Evolutionary conservation across 176 grass and related monocot genomes (phyloP).

Genomic region (Hsuehochloa calcarea): DNA sequence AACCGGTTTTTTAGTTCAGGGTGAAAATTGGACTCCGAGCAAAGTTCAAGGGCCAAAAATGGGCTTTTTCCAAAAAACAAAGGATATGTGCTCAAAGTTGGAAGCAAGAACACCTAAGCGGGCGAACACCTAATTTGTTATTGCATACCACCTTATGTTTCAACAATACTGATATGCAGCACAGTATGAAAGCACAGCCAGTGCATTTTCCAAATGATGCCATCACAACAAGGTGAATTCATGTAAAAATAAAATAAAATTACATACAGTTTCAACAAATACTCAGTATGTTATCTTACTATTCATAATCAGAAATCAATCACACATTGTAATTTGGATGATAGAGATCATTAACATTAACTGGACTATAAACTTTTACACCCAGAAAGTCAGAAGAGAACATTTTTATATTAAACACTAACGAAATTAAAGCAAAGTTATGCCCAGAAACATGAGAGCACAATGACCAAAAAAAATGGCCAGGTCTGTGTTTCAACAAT

Average conservation of each 20-base stretch:
- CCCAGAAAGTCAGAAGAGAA: background rate
- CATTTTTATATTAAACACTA: background rate
- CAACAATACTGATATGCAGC: background rate
- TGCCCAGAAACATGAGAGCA: background rate
- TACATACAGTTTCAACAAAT: background rate
- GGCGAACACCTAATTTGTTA: constrained; percentile 10
- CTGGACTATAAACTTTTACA: constrained; percentile 12
- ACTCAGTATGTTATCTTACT: background rate
- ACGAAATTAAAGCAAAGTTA: background rate
- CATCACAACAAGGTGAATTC: background rate
- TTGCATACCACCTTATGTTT: background rate
- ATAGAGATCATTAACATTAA: constrained; percentile 9
- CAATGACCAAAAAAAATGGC: background rate
- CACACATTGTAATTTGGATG: background rate
- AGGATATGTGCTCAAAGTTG: background rate
- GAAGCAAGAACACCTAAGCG: constrained; percentile 22
- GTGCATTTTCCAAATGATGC: background rate
- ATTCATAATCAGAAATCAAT: constrained; percentile 14
- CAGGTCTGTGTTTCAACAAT: background rate
- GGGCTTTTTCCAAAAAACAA: too few species aligned
- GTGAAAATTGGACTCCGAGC: too few species aligned
- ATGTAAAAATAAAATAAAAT: constrained; percentile 3
- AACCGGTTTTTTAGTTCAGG: too few species aligned
- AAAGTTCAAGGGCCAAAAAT: too few species aligned
- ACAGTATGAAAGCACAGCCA: background rate